These are phyloP conservation scores for Candida neerlandica DNA, from an alignment of 1,139 yeast species.

Conservation along the genomic window DNA sequence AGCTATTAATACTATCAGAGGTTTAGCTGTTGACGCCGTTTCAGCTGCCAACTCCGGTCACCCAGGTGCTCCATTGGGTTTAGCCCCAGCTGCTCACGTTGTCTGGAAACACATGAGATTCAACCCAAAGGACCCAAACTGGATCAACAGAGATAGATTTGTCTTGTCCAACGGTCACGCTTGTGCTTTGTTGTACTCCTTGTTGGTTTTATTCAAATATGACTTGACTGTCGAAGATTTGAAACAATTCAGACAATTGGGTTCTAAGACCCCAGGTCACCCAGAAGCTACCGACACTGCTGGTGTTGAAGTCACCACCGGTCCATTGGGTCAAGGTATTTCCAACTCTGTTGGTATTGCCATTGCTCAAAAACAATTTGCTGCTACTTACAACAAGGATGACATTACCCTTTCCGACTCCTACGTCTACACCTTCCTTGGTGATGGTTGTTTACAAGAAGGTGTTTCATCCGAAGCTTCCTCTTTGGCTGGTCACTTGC, in stretches of 20 bases:
- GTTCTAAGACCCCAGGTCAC: conserved; percentile 96
- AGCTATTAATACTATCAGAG: conserved; percentile 88
- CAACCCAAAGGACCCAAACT: conserved; percentile 87
- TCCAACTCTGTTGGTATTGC: conserved; percentile 97
- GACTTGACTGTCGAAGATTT: conserved; percentile 82
- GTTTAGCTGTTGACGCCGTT: conserved; percentile 87
- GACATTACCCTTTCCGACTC: conserved; percentile 70
- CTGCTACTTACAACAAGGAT: conserved; percentile 93
- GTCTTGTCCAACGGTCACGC: conserved; percentile 97
- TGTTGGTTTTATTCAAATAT: conserved; percentile 86
- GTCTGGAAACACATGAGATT: conserved; percentile 81
- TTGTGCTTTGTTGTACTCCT: conserved; percentile 84
- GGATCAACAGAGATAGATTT: conserved; percentile 96
- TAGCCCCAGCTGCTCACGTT: conserved; percentile 76
- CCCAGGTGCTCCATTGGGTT: conserved; percentile 99
- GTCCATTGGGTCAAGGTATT: conserved; percentile 99
- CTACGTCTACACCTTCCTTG: conserved; percentile 79
- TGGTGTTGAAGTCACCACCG: conserved; percentile 97
- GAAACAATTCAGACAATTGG: conserved; percentile 87
- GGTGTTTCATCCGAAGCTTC: conserved; percentile 96
- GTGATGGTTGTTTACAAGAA: conserved; percentile 99
- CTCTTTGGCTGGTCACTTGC: conserved; percentile 95
- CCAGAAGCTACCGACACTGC: conserved; percentile 80
- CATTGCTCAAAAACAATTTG: conserved; percentile 88
- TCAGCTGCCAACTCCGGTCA: conserved; percentile 95